Evolutionary conservation across 2,329 filamentous ascomycete genomes (phyloP).

Genomic region (Penicillium brevicompactum): DNA sequence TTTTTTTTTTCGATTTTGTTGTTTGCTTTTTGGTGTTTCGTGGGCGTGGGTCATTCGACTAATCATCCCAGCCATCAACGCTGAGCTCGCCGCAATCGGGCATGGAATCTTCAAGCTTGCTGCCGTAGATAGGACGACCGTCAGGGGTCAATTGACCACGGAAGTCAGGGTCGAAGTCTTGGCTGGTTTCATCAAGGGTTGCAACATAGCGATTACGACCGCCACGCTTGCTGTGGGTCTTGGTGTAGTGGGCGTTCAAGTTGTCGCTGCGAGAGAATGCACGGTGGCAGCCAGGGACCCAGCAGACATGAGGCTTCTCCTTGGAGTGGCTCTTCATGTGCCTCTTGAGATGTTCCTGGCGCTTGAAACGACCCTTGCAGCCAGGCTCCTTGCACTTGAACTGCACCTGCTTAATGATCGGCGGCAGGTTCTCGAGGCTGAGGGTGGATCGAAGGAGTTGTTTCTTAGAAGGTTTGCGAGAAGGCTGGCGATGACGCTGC

Average conservation of each 20-base stretch:
- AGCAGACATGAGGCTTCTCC: conserved; percentile 47
- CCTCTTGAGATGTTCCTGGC: conserved; percentile 53
- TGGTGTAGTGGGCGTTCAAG: conserved; percentile 49
- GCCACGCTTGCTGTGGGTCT: conserved; percentile 50
- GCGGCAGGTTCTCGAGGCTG: conserved; percentile 39
- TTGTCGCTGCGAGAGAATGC: conserved; percentile 49
- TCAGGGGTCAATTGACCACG: conserved; percentile 46
- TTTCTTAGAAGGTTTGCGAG: conserved; percentile 41
- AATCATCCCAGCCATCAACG: conserved; percentile 39
- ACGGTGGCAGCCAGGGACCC: conserved; percentile 46
- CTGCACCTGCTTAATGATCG: conserved; percentile 44
- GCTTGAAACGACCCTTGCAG: conserved; percentile 50
- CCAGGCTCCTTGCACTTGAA: conserved; percentile 46
- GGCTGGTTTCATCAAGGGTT: conserved; percentile 46
- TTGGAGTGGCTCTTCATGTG: conserved; percentile 52
- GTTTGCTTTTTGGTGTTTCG: conserved; percentile 7
- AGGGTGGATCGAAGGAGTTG: conserved; percentile 30
- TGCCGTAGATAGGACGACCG: conserved; percentile 43
- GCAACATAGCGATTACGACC: conserved; percentile 50
- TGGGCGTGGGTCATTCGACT: conserved; percentile 9
- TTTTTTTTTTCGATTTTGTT: not conserved
- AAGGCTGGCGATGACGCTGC: conserved; percentile 34
- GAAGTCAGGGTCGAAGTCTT: conserved; percentile 48
- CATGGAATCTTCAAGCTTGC: conserved; percentile 38
- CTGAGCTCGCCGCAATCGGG: conserved; percentile 36